A percentile compares a stretch with the other conserved stretches of the same genome.
Evolutionary conservation across 2,329 filamentous ascomycete species (phyloP).

Genomic region (Epichloe brachyelytri): DNA sequence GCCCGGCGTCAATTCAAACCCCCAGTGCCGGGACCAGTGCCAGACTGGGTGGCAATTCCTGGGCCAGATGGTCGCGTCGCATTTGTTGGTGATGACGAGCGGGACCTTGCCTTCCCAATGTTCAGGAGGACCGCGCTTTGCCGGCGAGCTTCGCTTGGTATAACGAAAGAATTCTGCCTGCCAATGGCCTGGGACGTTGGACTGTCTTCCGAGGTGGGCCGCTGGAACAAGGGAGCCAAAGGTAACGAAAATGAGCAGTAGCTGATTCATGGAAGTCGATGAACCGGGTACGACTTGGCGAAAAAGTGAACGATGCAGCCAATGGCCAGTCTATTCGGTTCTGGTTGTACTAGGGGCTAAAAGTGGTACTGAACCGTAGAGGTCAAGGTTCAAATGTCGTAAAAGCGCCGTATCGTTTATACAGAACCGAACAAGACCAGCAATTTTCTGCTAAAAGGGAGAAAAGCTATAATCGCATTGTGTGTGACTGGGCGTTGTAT

Average conservation of each 20-base stretch:
- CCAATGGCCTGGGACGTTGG: slow-evolving; percentile 11
- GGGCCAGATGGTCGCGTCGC: slow-evolving; percentile 60
- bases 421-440: not conserved
- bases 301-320: not conserved
- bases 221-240: slow-evolving; percentile 11
- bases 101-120: slow-evolving; percentile 34
- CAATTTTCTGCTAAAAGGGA: not conserved
- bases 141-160: slow-evolving; percentile 12
- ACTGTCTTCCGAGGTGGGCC: slow-evolving; percentile 7
- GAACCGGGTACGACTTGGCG: not conserved
- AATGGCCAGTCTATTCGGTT: not conserved
- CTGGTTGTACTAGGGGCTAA: not conserved
- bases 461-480: not conserved
- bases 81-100: slow-evolving; percentile 59
- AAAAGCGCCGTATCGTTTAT: not conserved
- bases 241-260: slow-evolving; percentile 12
- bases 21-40: slow-evolving; percentile 50
- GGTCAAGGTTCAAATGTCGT: not conserved
- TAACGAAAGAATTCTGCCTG: slow-evolving; percentile 16
- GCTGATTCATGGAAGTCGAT: slow-evolving; percentile 10
- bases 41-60: slow-evolving; percentile 61
- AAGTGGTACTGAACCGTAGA: not conserved
- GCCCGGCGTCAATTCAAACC: slow-evolving; percentile 52
- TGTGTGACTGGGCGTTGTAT: not conserved
- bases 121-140: slow-evolving; percentile 19